Base-by-base conservation (phyloP, 495 filamentous ascomycete species). In the Talaromyces adpressus region DNA sequence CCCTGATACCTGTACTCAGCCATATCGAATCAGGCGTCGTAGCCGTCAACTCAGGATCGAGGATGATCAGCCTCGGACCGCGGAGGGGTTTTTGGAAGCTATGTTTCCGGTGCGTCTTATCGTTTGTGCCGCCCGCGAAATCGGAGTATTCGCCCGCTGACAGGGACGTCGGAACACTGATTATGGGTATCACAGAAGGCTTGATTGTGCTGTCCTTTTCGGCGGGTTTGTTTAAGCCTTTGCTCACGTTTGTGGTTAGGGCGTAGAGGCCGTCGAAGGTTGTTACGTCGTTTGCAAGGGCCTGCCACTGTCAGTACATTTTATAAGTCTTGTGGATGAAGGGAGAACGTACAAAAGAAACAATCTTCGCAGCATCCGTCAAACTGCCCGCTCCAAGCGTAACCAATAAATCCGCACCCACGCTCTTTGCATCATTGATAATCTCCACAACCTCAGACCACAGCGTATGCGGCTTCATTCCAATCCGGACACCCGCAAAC, bases 141-240 rank as follows among this genome's bases (percentile, higher is more conserved):
- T 78, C 65, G 29, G 79, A 82, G 68, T 86, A 89, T 71, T 89
- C 85, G 20, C 84, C 86, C 1, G 79, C 87, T 2, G 85, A 87
- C 0, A 90, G 75, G 0, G 83, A 79, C 0, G 87, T 88, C 0
- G 87, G 85, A 56, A 90, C 81, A 45, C 80, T 81, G 61, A 89
- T 82, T 20, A 86, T 78, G 0, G 85, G 84, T 32, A 85, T 72
- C 0, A 70, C 75, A 0, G 80, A 75, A 0, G 64, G 51, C 20
- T 76, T 69, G 41, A 79, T 77, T 12, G 65, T 22, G n/a, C 70
- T 72, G 58, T 74, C 75, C 51, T 69, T 66, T 11, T 77, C 66
- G 22, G 74, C 70, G 14, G 27, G 16, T 36, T 22, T 4, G 6
- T 58, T 25, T 56, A 2, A 2, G 45, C n/a, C 45, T 49, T 49